A percentile compares a stretch with the other conserved stretches of the same genome.
Evolutionary conservation across 129 eudicot species (phyloP).

Genomic region (Artemisia tridentata): DNA sequence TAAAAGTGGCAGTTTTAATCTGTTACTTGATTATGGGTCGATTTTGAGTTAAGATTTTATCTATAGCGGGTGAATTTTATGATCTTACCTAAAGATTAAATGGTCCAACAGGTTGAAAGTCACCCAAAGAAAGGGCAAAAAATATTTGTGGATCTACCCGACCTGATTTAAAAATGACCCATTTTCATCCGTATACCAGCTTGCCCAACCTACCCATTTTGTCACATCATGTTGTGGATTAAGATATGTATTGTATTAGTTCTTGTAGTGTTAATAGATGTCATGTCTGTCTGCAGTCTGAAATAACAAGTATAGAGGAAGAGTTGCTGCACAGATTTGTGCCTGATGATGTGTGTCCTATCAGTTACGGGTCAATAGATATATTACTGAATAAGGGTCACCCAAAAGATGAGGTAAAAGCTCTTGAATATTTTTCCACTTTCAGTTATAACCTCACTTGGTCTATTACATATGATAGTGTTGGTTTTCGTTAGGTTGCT

Average conservation of each 20-base stretch:
- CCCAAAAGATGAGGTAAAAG: constrained; percentile 37
- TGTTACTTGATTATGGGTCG: not conserved
- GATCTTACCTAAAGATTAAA: too few species aligned
- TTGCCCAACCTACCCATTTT: not conserved
- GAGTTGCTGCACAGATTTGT: constrained; percentile 60
- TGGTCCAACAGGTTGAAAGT: too few species aligned
- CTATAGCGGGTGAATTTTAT: too few species aligned
- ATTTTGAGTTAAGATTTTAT: too few species aligned
- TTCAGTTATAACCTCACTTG: not conserved
- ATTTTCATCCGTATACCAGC: not conserved
- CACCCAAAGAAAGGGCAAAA: too few species aligned
- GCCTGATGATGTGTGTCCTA: constrained; percentile 74
- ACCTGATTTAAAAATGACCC: not conserved
- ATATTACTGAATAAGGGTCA: constrained; percentile 32
- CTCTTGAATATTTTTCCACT: not conserved
- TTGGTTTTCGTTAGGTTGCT: constrained; percentile 38
- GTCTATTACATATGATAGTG: not conserved
- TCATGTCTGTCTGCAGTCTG: constrained; percentile 40
- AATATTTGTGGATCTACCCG: not conserved
- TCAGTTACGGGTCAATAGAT: constrained; percentile 35
- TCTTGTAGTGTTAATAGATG: constrained; percentile 11
- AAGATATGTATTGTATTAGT: not conserved
- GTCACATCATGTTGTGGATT: not conserved
- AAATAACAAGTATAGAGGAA: constrained; percentile 41
- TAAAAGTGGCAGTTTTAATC: not conserved